These are phyloP conservation scores for Polytolypa hystricis DNA, from an alignment of 2,329 filamentous ascomycete species.

Conservation along the genomic window DNA sequence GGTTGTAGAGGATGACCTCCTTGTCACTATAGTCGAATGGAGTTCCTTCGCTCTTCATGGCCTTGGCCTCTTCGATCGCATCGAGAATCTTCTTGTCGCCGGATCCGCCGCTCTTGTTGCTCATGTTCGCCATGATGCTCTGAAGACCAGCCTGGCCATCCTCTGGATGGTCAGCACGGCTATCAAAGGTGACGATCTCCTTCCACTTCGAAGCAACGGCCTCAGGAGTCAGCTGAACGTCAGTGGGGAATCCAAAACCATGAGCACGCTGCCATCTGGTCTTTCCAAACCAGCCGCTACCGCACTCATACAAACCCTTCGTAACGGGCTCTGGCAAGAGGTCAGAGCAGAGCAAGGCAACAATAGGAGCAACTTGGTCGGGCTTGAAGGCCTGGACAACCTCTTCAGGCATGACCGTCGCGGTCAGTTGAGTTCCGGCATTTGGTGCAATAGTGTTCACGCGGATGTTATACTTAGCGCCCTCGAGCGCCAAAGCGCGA, in stretches of 20 bases:
- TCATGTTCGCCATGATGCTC: conserved; percentile 74
- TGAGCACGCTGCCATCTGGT: conserved; percentile 92
- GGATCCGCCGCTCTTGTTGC: conserved; percentile 53
- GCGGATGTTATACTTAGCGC: conserved; percentile 93
- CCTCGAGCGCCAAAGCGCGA: conserved; percentile 82
- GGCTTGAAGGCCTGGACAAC: conserved; percentile 99
- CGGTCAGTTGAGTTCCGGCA: conserved; percentile 89
- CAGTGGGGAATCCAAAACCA: conserved; percentile 82
- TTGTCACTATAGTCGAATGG: conserved; percentile 75
- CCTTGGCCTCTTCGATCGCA: conserved; percentile 66
- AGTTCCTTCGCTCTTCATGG: conserved; percentile 58
- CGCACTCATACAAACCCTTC: conserved; percentile 85
- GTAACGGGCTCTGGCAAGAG: conserved; percentile 74
- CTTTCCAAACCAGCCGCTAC: conserved; percentile 81
- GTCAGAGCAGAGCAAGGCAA: conserved; percentile 77
- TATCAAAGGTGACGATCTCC: conserved; percentile 75
- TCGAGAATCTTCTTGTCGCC: conserved; percentile 56
- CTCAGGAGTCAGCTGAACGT: conserved; percentile 74
- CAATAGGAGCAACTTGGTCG: conserved; percentile 90
- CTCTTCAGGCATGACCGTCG: conserved; percentile 89
- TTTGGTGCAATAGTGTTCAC: conserved; percentile 98
- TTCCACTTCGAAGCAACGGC: conserved; percentile 65
- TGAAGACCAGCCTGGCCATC: conserved; percentile 65
- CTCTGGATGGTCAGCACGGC: conserved; percentile 76
- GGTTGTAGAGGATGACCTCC: conserved; percentile 89